Conservation (phyloP, 2,329 filamentous ascomycete species). For the Scolecobasidium constrictum region DNA sequence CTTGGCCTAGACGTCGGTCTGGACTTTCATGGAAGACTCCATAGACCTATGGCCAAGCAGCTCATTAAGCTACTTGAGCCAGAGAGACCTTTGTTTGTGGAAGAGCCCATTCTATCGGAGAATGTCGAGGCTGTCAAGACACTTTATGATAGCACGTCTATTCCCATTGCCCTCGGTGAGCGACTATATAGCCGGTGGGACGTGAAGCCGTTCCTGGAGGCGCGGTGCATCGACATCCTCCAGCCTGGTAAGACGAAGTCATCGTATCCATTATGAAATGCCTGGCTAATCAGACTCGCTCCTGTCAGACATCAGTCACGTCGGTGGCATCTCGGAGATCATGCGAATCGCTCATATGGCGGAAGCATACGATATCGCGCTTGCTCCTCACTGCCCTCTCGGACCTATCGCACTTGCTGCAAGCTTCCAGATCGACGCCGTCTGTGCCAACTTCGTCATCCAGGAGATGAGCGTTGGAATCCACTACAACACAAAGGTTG, state of each 20-base stretch:
- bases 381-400: conserved; percentile 64
- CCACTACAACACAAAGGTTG: conserved; percentile 53
- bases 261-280: not conserved
- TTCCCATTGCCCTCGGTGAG: conserved; percentile 63
- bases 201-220: conserved; percentile 58
- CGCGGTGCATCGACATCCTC: conserved; percentile 3
- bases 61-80: conserved; percentile 57
- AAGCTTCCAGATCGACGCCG: conserved; percentile 53
- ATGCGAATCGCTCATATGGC: conserved; percentile 59
- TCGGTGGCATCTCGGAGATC: conserved; percentile 63
- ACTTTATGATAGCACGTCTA: conserved; percentile 44
- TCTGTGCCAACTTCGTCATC: conserved; percentile 54
- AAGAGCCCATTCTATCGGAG: conserved; percentile 62
- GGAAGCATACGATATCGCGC: conserved; percentile 61
- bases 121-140: conserved; percentile 56
- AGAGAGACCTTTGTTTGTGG: conserved; percentile 62
- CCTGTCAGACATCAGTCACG: conserved; percentile 62
- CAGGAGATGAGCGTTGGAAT: conserved; percentile 73
- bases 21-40: conserved; percentile 68
- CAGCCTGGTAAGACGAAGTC: too few species aligned
- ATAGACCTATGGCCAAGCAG: conserved; percentile 74
- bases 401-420: conserved; percentile 65
- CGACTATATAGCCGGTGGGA: conserved; percentile 64
- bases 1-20: conserved; percentile 63
- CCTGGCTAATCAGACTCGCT: conserved; percentile 47